A percentile compares a stretch with the other conserved stretches of the same genome.
Conservation (phyloP, 805 yeast species). For the Candida endomychidarum region DNA sequence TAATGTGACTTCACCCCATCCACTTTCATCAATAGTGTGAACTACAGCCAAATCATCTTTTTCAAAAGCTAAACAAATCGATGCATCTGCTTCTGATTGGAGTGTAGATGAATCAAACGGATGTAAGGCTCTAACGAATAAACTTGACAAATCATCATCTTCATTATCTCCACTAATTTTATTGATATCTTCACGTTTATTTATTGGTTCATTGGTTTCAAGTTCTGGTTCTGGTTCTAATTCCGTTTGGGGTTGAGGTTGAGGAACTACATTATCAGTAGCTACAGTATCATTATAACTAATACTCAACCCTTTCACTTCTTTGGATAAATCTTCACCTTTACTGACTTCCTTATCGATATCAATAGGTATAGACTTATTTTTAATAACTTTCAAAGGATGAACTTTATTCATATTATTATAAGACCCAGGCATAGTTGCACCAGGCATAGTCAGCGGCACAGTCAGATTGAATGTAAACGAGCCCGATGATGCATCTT, state of each 20-base stretch:
- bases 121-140: slow-evolving; percentile 59
- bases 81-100: slow-evolving; percentile 63
- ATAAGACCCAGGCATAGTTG: too few relatives aligned
- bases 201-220: slow-evolving; percentile 1
- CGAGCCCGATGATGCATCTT: slow-evolving; percentile 1
- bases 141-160: slow-evolving; percentile 48
- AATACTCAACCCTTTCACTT: slow-evolving; percentile 6
- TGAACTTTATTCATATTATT: slow-evolving; percentile 13
- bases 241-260: not conserved
- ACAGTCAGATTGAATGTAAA: slow-evolving; percentile 9
- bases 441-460: slow-evolving; percentile 8
- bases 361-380: slow-evolving; percentile 12
- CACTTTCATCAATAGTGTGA: slow-evolving; percentile 75
- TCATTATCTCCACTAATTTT: slow-evolving; percentile 18
- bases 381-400: slow-evolving; percentile 20
- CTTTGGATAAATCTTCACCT: not conserved
- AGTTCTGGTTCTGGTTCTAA: not conserved
- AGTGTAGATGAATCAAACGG: slow-evolving; percentile 58
- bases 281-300: not conserved
- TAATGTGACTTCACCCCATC: slow-evolving; percentile 85
- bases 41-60: slow-evolving; percentile 73
- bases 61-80: slow-evolving; percentile 71
- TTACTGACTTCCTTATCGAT: not conserved
- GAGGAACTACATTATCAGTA: not conserved
- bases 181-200: slow-evolving; percentile 12